phyloP scores from a whole-genome alignment of 225 moss, liverwort and hornwort genomes.

The Polytrichum formosum region DNA sequence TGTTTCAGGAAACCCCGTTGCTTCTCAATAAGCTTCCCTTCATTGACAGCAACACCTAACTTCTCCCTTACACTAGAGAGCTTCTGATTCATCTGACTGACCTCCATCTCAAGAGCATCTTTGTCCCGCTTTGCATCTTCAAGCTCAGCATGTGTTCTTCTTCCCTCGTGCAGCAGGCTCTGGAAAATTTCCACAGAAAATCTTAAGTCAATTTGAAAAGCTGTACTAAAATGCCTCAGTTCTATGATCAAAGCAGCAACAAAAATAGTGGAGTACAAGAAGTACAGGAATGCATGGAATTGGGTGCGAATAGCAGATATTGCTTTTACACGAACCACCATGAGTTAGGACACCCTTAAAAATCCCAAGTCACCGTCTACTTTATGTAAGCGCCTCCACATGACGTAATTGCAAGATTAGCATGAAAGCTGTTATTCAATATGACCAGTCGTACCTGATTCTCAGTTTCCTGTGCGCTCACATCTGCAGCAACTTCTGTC shows the following conservation, averaged over 20 bases:
- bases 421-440: too few relatives aligned
- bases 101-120: conserved; percentile 19
- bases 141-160: conserved; percentile 1
- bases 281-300: background rate
- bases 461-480: conserved; percentile 21
- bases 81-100: conserved; percentile 38
- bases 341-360: too few relatives aligned
- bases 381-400: too few relatives aligned
- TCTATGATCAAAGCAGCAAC: conserved; percentile 2
- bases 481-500: conserved; percentile 24
- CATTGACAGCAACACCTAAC: conserved; percentile 44
- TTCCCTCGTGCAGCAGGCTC: conserved; percentile 28
- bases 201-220: too few relatives aligned
- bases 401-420: too few relatives aligned
- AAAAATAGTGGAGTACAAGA: background rate
- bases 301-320: too few relatives aligned
- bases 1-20: conserved; percentile 42
- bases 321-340: too few relatives aligned
- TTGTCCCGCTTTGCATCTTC: conserved; percentile 3
- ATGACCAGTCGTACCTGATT: background rate
- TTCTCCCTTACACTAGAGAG: conserved; percentile 33
- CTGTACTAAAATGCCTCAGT: background rate
- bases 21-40: conserved; percentile 39
- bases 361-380: too few relatives aligned
- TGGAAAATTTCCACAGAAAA: conserved; percentile 4